A percentile compares a stretch with the other conserved stretches of the same genome.
These are phyloP conservation scores for Fusarium verrucosum DNA, from an alignment of 2,329 filamentous ascomycete species.

Conservation along the genomic window DNA sequence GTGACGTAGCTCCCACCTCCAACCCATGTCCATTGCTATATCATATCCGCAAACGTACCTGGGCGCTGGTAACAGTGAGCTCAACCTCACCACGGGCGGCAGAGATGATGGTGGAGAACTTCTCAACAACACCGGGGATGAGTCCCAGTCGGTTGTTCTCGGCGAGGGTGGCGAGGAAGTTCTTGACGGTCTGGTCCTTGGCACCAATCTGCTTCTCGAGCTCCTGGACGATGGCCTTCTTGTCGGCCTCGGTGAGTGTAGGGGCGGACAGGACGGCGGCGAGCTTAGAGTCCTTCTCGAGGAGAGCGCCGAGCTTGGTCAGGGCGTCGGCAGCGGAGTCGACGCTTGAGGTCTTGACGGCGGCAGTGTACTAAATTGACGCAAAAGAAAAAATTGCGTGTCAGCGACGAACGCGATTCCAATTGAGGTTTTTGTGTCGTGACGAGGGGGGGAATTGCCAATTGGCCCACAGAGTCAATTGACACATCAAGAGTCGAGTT, in stretches of 20 bases:
- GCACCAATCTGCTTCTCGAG: slow-evolving; percentile 82
- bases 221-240: slow-evolving; percentile 85
- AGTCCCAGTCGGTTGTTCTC: slow-evolving; percentile 95
- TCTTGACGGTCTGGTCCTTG: slow-evolving; percentile 86
- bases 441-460: slow-evolving; percentile 25
- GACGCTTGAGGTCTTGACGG: slow-evolving; percentile 85
- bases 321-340: slow-evolving; percentile 87
- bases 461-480: slow-evolving; percentile 37
- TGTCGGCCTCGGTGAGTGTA: slow-evolving; percentile 81
- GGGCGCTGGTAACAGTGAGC: slow-evolving; percentile 87
- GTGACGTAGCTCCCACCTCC: slow-evolving; percentile 24
- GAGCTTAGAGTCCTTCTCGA: slow-evolving; percentile 88
- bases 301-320: slow-evolving; percentile 72
- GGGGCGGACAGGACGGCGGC: slow-evolving; percentile 78
- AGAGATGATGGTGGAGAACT: slow-evolving; percentile 88
- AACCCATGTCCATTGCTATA: slow-evolving; percentile 6
- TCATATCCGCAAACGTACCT: slow-evolving; percentile 67
- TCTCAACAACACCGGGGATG: slow-evolving; percentile 82
- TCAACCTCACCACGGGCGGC: slow-evolving; percentile 93
- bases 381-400: slow-evolving; percentile 44
- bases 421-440: slow-evolving; percentile 36
- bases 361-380: slow-evolving; percentile 86
- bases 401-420: slow-evolving; percentile 39
- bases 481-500: slow-evolving; percentile 5
- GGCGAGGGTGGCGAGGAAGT: slow-evolving; percentile 89